Conservation (phyloP, 2,329 filamentous ascomycete species). For the Colletotrichum tropicicola region DNA sequence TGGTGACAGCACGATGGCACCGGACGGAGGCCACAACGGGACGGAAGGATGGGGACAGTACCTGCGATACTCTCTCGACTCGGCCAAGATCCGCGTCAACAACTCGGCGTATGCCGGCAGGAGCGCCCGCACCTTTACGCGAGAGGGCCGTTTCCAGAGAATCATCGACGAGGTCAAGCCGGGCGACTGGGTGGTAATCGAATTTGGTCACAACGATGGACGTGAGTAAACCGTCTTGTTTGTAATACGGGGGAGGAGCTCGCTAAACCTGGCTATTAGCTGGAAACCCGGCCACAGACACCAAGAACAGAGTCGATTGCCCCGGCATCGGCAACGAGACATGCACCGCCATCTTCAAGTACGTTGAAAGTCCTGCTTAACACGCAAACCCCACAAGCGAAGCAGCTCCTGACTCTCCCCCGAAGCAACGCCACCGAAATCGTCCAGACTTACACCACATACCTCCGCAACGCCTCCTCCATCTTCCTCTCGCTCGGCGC, state of each 20-base stretch:
- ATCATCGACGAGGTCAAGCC: slow-evolving; percentile 60
- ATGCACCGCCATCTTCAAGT: slow-evolving; percentile 58
- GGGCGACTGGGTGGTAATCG: slow-evolving; percentile 74
- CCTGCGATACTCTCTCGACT: slow-evolving; percentile 57
- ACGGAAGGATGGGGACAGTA: slow-evolving; percentile 70
- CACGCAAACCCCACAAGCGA: background rate
- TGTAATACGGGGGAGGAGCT: rapidly evolving
- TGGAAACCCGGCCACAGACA: slow-evolving; percentile 41
- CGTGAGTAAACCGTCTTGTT: background rate
- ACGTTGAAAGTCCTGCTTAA: rapidly evolving
- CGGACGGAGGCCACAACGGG: slow-evolving; percentile 46
- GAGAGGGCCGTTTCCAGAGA: slow-evolving; percentile 70
- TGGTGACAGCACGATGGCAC: slow-evolving; percentile 70
- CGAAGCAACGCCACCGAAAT: slow-evolving; percentile 49
- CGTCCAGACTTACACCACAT: slow-evolving; percentile 68
- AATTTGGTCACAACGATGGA: slow-evolving; percentile 80
- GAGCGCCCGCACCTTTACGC: slow-evolving; percentile 71
- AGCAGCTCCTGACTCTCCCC: background rate
- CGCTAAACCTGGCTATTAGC: background rate
- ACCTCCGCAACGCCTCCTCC: slow-evolving; percentile 65
- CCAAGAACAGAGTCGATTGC: slow-evolving; percentile 69
- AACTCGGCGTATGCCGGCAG: slow-evolving; percentile 76
- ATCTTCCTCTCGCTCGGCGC: slow-evolving; percentile 65
- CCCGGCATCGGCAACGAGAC: slow-evolving; percentile 61
- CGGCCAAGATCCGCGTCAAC: slow-evolving; percentile 46